A percentile compares a stretch with the other conserved stretches of the same genome.
Conservation (phyloP, 2,329 filamentous ascomycete species). For the Aspergillus sp. region DNA sequence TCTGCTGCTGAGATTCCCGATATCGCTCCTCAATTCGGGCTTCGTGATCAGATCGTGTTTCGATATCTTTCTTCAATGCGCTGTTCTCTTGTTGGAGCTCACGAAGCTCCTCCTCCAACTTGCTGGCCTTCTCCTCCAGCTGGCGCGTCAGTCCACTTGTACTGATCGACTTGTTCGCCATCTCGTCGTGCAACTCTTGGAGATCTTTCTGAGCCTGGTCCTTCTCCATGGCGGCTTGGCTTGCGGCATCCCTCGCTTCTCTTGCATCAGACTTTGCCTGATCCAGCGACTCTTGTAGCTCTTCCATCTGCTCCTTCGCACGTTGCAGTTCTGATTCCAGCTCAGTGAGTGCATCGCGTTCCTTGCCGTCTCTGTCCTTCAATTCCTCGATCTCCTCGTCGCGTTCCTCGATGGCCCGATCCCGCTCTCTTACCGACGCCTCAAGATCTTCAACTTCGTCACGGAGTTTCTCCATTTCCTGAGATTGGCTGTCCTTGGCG, state of each 20-base stretch:
- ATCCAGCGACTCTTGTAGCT: constrained; percentile 47
- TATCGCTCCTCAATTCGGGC: constrained; percentile 56
- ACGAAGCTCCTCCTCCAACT: constrained; percentile 68
- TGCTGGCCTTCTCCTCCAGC: constrained; percentile 69
- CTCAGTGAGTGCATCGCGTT: constrained; percentile 47
- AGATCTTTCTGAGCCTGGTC: constrained; percentile 57
- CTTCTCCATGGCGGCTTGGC: constrained; percentile 56
- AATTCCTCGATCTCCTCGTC: constrained; percentile 74
- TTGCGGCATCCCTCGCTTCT: constrained; percentile 48
- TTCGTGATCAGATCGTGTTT: constrained; percentile 46
- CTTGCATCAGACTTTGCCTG: constrained; percentile 39
- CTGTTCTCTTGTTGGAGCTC: constrained; percentile 51
- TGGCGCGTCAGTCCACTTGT: constrained; percentile 75
- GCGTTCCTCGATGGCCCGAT: constrained; percentile 69
- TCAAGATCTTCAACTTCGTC: constrained; percentile 77
- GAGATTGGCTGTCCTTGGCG: constrained; percentile 56
- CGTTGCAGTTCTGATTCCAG: constrained; percentile 53
- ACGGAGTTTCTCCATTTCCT: constrained; percentile 66
- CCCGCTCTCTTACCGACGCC: constrained; percentile 73
- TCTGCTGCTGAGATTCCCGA: constrained; percentile 41
- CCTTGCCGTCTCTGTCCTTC: constrained; percentile 52
- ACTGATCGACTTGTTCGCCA: constrained; percentile 75
- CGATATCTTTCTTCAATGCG: constrained; percentile 46
- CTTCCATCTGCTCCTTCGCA: constrained; percentile 47
- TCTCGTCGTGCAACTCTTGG: constrained; percentile 69